Base-by-base conservation (phyloP, 208 protist species). In the Crithidia thermophila region DNA sequence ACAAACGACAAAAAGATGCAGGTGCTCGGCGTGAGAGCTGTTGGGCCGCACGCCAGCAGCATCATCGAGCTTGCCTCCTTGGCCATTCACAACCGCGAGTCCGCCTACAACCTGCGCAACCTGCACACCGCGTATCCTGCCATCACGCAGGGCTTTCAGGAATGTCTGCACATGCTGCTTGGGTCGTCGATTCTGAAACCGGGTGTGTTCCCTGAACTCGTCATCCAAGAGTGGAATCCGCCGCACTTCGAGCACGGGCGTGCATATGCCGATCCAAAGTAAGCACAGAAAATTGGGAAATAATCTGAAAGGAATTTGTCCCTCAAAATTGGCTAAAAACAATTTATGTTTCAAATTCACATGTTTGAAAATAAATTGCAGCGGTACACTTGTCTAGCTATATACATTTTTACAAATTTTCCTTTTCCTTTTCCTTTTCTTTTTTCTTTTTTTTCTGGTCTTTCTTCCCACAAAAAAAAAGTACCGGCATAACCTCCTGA, bases 131-230 rank as follows among this genome's bases (percentile, higher is more conserved):
- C 87, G 14, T 95, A 97, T 51, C 93, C 93, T 14, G 82, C 88
- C 11, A 74, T 95, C 13, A 87, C 93, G 20, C 84, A 95, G 52
- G 93, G 85, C 10, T 94, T 97, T 59, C 88, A 97, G 67, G 93
- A 97, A 56, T 97, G 93, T 71, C 62, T 95, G 50, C 82, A 92
- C 52, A 95, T 95, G 90, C 79, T 97, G 40, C 63, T 94, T 9
- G 93, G 93, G 28, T 81, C 78, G 1, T 97, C 93, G 2, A 91
- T 80, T 20, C 59, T 95, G 72, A 97, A 97, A 53, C 93, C 90
- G 9, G 91, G 91, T 55, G 87, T 94, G 4, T 95, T 95, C 49
- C 83, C 88, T 2, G 69, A 92, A 43, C 77, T 94, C 34, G 68
- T 85, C 55, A 68, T 97, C 0, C 52, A 82, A 33, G 84, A 93